A percentile compares a stretch with the other conserved stretches of the same genome.
Conservation (phyloP, 768 basidiomycete genomes). For the Tephrocybe rancida region DNA sequence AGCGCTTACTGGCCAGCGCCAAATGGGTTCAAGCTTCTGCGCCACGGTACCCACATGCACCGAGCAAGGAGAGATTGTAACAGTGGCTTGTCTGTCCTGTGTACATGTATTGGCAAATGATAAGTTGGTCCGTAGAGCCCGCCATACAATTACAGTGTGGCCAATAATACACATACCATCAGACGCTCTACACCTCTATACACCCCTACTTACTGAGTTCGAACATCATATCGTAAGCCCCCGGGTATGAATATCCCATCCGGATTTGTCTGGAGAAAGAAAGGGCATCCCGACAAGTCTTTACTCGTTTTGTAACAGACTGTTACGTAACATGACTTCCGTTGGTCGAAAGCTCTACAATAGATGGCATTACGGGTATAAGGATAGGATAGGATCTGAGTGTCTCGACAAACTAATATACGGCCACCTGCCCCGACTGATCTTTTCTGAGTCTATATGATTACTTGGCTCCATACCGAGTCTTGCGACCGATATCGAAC, state of each 20-base stretch:
- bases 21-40: too few relatives aligned
- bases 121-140: too few relatives aligned
- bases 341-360: conserved; percentile 8
- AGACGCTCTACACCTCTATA: too few relatives aligned
- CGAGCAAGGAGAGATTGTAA: too few relatives aligned
- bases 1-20: too few relatives aligned
- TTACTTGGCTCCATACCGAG: conserved; percentile 69
- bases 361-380: conserved; percentile 22
- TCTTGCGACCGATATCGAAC: conserved; percentile 94
- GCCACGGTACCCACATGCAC: too few relatives aligned
- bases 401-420: conserved; percentile 1
- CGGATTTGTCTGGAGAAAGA: not conserved
- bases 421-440: not conserved
- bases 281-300: not conserved
- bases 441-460: conserved; percentile 6
- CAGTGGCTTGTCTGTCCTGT: too few relatives aligned
- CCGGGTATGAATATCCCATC: not conserved
- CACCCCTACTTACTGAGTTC: too few relatives aligned
- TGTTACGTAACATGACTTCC: conserved; percentile 1
- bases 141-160: too few relatives aligned
- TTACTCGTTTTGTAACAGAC: not conserved
- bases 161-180: too few relatives aligned
- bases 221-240: too few relatives aligned
- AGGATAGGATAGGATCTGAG: conserved; percentile 13
- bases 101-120: too few relatives aligned